Conservation (phyloP, 139 green algal species). For the Bryopsis sp. region DNA sequence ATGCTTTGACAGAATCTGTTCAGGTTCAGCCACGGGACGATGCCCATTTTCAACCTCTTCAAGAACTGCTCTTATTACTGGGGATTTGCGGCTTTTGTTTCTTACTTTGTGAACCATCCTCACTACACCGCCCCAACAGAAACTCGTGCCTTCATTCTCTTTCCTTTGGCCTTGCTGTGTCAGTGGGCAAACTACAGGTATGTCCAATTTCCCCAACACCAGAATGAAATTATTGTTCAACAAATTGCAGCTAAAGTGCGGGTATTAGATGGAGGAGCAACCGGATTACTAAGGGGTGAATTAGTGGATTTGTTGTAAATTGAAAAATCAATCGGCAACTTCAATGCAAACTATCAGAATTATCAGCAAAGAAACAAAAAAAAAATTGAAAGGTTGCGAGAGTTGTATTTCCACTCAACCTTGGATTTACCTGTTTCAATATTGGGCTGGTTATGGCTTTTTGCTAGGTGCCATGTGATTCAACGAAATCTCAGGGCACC, state of each 20-base stretch:
- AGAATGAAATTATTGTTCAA: too few species aligned
- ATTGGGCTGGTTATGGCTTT: slow-evolving; percentile 3
- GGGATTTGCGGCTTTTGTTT: slow-evolving; percentile 78
- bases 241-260: too few species aligned
- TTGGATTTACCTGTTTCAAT: too few species aligned
- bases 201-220: background rate
- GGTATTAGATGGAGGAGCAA: too few species aligned
- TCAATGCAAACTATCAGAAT: too few species aligned
- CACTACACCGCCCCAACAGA: slow-evolving; percentile 75
- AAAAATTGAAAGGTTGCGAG: too few species aligned
- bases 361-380: too few species aligned
- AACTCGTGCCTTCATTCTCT: slow-evolving; percentile 22
- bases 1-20: slow-evolving; percentile 21
- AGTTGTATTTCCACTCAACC: too few species aligned
- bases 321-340: too few species aligned
- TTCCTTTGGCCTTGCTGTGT: slow-evolving; percentile 49
- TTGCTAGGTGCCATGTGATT: slow-evolving; percentile 85
- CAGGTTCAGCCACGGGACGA: slow-evolving; percentile 87
- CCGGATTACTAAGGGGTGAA: too few species aligned
- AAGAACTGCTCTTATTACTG: slow-evolving; percentile 97
- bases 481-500: slow-evolving; percentile 66
- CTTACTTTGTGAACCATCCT: slow-evolving; percentile 98
- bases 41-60: slow-evolving; percentile 94
- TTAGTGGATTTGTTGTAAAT: too few species aligned
- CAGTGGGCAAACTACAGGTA: slow-evolving; percentile 66